Evolutionary conservation across 176 grass and related monocot genomes (phyloP).

Genomic region (Musa beccarii): DNA sequence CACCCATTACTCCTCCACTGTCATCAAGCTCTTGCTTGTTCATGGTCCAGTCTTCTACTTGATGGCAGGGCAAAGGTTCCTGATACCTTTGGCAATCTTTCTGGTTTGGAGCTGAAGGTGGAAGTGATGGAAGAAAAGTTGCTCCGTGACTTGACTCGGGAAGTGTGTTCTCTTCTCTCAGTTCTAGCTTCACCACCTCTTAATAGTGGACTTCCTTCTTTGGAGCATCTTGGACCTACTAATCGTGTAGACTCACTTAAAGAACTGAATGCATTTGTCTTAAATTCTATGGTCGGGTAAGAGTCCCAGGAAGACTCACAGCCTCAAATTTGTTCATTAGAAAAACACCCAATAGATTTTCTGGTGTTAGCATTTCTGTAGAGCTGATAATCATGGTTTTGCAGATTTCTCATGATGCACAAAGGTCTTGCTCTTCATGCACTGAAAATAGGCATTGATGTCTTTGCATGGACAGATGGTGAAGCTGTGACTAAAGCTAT

Average conservation of each 20-base stretch:
- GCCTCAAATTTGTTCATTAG: background rate
- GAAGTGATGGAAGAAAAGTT: constrained; percentile 98
- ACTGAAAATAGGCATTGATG: constrained; percentile 64
- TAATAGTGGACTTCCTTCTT: constrained; percentile 75
- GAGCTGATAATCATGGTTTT: background rate
- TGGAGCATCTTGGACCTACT: constrained; percentile 77
- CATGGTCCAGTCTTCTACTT: constrained; percentile 74
- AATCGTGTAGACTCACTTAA: constrained; percentile 60
- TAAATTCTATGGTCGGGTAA: constrained; percentile 72
- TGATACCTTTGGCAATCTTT: constrained; percentile 78
- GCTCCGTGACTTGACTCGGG: constrained; percentile 85
- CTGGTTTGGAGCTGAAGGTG: constrained; percentile 87
- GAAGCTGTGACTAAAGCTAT: constrained; percentile 76
- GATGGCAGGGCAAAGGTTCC: constrained; percentile 81
- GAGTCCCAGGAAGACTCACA: too few species aligned
- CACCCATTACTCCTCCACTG: constrained; percentile 77
- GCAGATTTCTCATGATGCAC: constrained; percentile 71
- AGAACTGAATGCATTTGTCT: constrained; percentile 57
- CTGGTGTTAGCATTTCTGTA: background rate
- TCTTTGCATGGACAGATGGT: constrained; percentile 81
- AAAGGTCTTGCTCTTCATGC: constrained; percentile 42
- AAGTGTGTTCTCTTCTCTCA: constrained; percentile 79
- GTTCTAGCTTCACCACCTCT: constrained; percentile 56
- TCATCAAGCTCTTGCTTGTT: constrained; percentile 78
- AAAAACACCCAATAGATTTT: background rate